Base-by-base conservation (phyloP, 805 yeast genomes). In the Pichia membranifaciens region DNA sequence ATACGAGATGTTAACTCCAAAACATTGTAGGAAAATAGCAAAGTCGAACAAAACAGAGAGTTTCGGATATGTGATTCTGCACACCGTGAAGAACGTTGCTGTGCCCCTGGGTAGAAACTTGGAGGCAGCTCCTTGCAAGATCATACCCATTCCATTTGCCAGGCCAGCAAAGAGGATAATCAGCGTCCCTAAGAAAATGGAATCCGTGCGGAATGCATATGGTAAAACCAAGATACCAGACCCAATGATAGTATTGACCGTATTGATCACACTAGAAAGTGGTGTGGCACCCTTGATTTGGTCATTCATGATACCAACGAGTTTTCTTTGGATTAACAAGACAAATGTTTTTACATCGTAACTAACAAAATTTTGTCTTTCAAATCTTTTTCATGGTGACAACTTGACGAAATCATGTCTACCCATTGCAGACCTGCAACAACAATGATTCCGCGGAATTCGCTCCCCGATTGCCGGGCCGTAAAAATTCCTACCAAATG, bases 191-290 rank as follows among this genome's bases (percentile, higher is more conserved):
- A 80, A 66, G 9, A 78, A 47, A 2, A 84, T 58, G 5, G 90
- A 88, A 60, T 84, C 87, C 23, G 83, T 74, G 47, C 74, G 72
- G 65, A 83, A 80, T 1, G 88, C 86, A 51, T 72, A 80, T 0
- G 93, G 90, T 68, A 85, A 77, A 13, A 90, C 87, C 21, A 85
- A 71, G 37, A 84, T 69, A 1, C 95, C 95, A 0, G 93, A 88
- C 6, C 95, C 95, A 12, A 86, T 74, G 47, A 86, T 83, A 22
- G 93, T 85, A 66, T 86, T 86, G 46, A 82, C 74, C 34, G 87
- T 69, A 63, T 82, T 84, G 45, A 84, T 70, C 16, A 78, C 67
- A 2, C 91, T 83, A 1, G 90, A 82, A 1, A 59, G 51, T 22
- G 73, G 66, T 12, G 83, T 71, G 3, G 87, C 85, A 5, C 62